Evolutionary conservation across 176 grass and related monocot species (phyloP).

Genomic region (Metroxylon sagu): DNA sequence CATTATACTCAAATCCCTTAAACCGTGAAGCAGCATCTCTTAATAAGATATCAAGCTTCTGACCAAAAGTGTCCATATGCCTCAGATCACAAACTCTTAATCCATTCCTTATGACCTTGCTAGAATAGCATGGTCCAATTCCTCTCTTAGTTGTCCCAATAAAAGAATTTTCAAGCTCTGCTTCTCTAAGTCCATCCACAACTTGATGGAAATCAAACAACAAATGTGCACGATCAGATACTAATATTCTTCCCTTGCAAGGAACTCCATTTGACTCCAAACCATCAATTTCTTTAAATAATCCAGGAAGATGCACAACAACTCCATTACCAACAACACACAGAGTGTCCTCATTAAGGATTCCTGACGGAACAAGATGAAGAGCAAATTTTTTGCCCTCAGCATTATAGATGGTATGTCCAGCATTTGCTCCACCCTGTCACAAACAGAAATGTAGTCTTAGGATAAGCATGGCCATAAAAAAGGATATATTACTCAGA

Average conservation of each 20-base stretch:
- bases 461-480: background rate
- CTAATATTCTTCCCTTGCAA: slow-evolving; percentile 61
- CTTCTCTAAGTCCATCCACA: slow-evolving; percentile 82
- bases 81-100: slow-evolving; percentile 62
- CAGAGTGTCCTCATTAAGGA: slow-evolving; percentile 66
- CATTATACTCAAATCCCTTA: slow-evolving; percentile 54
- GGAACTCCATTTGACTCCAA: slow-evolving; percentile 68
- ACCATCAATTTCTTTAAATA: slow-evolving; percentile 77
- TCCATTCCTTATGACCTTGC: slow-evolving; percentile 70
- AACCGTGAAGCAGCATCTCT: slow-evolving; percentile 59
- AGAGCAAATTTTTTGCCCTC: slow-evolving; percentile 84
- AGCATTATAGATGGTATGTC: slow-evolving; percentile 94
- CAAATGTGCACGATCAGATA: slow-evolving; percentile 83
- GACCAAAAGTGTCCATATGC: slow-evolving; percentile 72
- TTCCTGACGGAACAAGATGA: slow-evolving; percentile 89
- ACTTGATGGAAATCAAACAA: slow-evolving; percentile 89
- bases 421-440: slow-evolving; percentile 90
- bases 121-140: slow-evolving; percentile 88
- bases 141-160: slow-evolving; percentile 89
- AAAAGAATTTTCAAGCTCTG: slow-evolving; percentile 53
- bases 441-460: slow-evolving; percentile 9
- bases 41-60: slow-evolving; percentile 59
- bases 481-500: no score
- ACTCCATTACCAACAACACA: slow-evolving; percentile 87
- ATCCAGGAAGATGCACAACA: slow-evolving; percentile 80